Conservation (phyloP, 1,284 basidiomycete species). For the Cryptococcus depauperatus region DNA sequence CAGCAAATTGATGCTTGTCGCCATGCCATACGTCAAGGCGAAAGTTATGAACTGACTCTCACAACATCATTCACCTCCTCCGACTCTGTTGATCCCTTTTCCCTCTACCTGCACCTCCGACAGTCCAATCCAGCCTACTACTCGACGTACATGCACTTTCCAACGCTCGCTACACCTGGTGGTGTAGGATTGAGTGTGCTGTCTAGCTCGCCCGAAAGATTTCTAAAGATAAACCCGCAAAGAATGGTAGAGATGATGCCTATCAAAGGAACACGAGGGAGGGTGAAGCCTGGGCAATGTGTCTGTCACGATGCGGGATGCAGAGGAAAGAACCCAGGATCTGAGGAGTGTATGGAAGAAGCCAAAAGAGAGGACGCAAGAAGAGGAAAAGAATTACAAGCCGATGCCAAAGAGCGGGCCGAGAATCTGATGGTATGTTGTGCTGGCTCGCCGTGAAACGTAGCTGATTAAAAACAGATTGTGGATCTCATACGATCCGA, state of each 20-base stretch:
- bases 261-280: slow-evolving; percentile 73
- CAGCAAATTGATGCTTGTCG: slow-evolving; percentile 64
- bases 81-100: slow-evolving; percentile 22
- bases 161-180: slow-evolving; percentile 38
- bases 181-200: slow-evolving; percentile 60
- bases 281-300: slow-evolving; percentile 38
- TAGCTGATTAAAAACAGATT: slow-evolving; percentile 49
- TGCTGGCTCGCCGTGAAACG: neutral
- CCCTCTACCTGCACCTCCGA: slow-evolving; percentile 54
- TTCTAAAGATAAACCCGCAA: slow-evolving; percentile 70
- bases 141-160: slow-evolving; percentile 68
- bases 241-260: slow-evolving; percentile 69
- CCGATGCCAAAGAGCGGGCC: slow-evolving; percentile 83
- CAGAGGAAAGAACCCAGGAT: slow-evolving; percentile 17
- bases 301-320: slow-evolving; percentile 28
- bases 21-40: slow-evolving; percentile 68
- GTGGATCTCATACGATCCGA: slow-evolving; percentile 95
- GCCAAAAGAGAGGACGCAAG: slow-evolving; percentile 37
- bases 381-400: slow-evolving; percentile 51
- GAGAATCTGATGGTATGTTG: slow-evolving; percentile 78
- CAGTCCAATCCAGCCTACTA: slow-evolving; percentile 82
- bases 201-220: slow-evolving; percentile 81
- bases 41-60: slow-evolving; percentile 94
- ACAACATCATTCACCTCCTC: slow-evolving; percentile 59
- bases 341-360: slow-evolving; percentile 16